phyloP scores from a whole-genome alignment of 352 stramenopile genomes.

The Phytophthora sojae region DNA sequence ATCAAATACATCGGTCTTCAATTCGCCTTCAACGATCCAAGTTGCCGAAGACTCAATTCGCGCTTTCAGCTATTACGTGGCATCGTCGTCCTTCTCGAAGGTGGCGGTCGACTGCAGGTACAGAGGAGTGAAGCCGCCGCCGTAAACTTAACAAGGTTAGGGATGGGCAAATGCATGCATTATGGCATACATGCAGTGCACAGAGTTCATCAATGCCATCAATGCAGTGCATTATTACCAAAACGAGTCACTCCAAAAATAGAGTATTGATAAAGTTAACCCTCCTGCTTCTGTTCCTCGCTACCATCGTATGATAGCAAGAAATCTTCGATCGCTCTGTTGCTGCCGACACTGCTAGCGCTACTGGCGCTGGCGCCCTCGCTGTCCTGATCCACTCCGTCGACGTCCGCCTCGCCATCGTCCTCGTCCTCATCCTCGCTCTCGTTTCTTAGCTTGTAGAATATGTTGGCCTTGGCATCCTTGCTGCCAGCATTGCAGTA shows the following conservation, averaged over 20 bases:
- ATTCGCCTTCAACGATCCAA: too few species aligned
- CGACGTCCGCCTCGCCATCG: not conserved
- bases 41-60: too few species aligned
- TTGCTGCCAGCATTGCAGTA: constrained; percentile 20
- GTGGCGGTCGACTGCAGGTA: not conserved
- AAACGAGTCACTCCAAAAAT: not conserved
- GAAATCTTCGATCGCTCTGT: not conserved
- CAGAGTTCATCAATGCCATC: constrained; percentile 13
- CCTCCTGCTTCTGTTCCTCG: not conserved
- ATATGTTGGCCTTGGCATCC: constrained; percentile 10
- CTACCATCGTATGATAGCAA: constrained; percentile 5
- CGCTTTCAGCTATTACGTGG: too few species aligned
- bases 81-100: not conserved
- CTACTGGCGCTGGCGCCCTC: not conserved
- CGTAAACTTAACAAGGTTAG: constrained; percentile 15
- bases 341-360: not conserved
- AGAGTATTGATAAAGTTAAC: constrained; percentile 9
- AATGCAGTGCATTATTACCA: constrained; percentile 2
- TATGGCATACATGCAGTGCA: constrained; percentile 11
- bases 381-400: not conserved
- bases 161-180: constrained; percentile 15
- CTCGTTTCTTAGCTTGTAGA: constrained; percentile 3
- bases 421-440: constrained; percentile 1
- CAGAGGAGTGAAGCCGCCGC: not conserved
- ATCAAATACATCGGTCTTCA: too few species aligned